Evolutionary conservation across 768 basidiomycete genomes (phyloP).

Genomic region (Hebeloma cylindrosporum): DNA sequence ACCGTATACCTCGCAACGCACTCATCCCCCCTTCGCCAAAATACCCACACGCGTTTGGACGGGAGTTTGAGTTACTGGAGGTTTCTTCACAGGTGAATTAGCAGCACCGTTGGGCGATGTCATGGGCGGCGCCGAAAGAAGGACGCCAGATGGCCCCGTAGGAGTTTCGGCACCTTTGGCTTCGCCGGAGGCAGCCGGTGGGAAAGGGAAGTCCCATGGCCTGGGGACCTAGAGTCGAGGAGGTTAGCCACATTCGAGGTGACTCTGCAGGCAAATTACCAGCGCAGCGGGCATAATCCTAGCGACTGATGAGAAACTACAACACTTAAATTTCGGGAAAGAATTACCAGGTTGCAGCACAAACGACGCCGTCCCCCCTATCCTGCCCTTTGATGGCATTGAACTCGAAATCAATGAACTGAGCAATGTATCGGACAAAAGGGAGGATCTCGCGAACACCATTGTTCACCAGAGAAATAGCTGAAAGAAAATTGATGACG

Average conservation of each 20-base stretch:
- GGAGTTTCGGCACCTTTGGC: not conserved
- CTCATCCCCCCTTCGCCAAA: no score
- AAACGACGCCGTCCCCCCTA: constrained; percentile 76
- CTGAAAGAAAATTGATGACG: constrained; percentile 74
- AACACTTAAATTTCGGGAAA: not conserved
- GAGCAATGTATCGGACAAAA: constrained; percentile 79
- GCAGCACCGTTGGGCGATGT: no score
- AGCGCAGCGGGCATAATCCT: constrained; percentile 82
- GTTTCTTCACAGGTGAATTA: no score
- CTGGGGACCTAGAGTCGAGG: constrained; percentile 51
- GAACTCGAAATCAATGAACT: constrained; percentile 79
- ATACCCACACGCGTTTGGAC: no score
- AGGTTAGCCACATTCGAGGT: constrained; percentile 3
- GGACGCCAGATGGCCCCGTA: not conserved
- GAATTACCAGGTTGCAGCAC: constrained; percentile 82
- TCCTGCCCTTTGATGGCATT: constrained; percentile 60
- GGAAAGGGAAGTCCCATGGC: constrained; percentile 73
- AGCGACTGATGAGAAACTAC: not conserved
- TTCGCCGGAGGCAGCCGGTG: not conserved
- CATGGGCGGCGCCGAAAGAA: no score
- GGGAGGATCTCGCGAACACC: constrained; percentile 84
- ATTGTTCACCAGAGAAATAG: constrained; percentile 63
- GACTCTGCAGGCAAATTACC: constrained; percentile 26
- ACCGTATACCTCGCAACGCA: no score
- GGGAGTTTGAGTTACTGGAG: no score